Percentiles rank a stretch among this genome's conserved stretches.
These are phyloP conservation scores for Cladorrhinum sp. DNA, from an alignment of 2,329 filamentous ascomycete species.

Conservation along the genomic window DNA sequence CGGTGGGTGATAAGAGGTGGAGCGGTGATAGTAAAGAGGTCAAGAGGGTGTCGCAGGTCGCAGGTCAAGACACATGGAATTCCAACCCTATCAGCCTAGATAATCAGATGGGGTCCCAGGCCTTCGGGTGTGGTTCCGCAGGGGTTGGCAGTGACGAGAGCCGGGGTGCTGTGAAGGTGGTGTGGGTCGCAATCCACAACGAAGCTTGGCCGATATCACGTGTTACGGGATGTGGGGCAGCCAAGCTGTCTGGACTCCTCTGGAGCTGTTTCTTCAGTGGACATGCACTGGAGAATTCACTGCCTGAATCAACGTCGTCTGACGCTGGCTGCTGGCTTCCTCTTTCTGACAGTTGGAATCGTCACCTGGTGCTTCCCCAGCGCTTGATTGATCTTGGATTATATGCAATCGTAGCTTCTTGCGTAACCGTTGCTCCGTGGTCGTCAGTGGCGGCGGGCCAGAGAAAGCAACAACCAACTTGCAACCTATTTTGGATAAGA, in stretches of 20 bases:
- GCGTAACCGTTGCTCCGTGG: not conserved
- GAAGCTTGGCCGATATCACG: conserved; percentile 13
- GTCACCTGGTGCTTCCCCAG: too few relatives aligned
- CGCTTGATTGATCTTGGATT: too few relatives aligned
- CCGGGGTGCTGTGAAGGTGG: not conserved
- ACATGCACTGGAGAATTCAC: not conserved
- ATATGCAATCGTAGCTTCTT: not conserved
- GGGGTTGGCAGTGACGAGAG: conserved; percentile 10
- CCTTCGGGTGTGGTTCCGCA: conserved; percentile 14
- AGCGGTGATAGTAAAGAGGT: not conserved
- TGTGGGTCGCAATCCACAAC: conserved; percentile 6
- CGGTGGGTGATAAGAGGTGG: not conserved
- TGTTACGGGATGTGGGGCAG: conserved; percentile 3
- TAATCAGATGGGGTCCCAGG: conserved; percentile 14
- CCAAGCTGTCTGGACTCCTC: not conserved
- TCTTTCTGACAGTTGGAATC: not conserved
- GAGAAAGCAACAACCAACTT: not conserved
- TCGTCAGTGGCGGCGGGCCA: not conserved
- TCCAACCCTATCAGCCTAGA: conserved; percentile 2
- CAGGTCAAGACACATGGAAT: not conserved
- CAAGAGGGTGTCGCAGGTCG: not conserved
- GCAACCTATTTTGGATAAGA: not conserved
- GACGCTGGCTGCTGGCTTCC: not conserved
- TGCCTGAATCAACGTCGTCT: not conserved
- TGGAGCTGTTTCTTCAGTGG: not conserved